Evolutionary conservation across 169 alveolate species (phyloP).

Genomic region (Haemoproteus tartakovskyi): DNA sequence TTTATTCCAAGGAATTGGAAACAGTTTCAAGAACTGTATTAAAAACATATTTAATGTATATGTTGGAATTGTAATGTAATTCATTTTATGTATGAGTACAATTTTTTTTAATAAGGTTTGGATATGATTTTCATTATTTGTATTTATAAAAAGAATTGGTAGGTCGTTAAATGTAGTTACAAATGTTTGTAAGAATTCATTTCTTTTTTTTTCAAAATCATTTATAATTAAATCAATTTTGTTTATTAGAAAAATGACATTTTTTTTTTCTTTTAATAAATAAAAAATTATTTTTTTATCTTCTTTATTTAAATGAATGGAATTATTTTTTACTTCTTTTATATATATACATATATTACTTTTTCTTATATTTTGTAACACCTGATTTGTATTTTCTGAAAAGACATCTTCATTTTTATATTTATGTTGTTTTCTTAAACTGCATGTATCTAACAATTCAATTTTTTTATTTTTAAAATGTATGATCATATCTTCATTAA

Average conservation of each 20-base stretch:
- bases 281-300: slow-evolving; percentile 54
- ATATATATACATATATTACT: slow-evolving; percentile 38
- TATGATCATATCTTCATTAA: slow-evolving; percentile 16
- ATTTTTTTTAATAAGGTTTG: slow-evolving; percentile 4
- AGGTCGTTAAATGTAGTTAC: slow-evolving; percentile 10
- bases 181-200: slow-evolving; percentile 20
- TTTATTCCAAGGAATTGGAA: slow-evolving; percentile 54
- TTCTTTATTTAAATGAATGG: slow-evolving; percentile 9
- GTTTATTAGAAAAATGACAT: slow-evolving; percentile 17
- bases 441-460: slow-evolving; percentile 31
- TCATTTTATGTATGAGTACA: slow-evolving; percentile 20
- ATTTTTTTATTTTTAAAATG: slow-evolving; percentile 13
- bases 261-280: slow-evolving; percentile 34
- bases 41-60: slow-evolving; percentile 23
- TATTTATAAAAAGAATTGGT: slow-evolving; percentile 25
- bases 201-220: slow-evolving; percentile 25
- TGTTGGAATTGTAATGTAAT: slow-evolving; percentile 18
- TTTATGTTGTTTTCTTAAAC: slow-evolving; percentile 45
- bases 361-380: slow-evolving; percentile 24
- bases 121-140: slow-evolving; percentile 20
- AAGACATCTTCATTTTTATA: slow-evolving; percentile 17
- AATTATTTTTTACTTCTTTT: slow-evolving; percentile 41
- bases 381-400: slow-evolving; percentile 7
- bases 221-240: slow-evolving; percentile 17
- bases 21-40: slow-evolving; percentile 12